These are phyloP conservation scores for Lachnellula suecica DNA, from an alignment of 2,329 filamentous ascomycete genomes.

Conservation along the genomic window DNA sequence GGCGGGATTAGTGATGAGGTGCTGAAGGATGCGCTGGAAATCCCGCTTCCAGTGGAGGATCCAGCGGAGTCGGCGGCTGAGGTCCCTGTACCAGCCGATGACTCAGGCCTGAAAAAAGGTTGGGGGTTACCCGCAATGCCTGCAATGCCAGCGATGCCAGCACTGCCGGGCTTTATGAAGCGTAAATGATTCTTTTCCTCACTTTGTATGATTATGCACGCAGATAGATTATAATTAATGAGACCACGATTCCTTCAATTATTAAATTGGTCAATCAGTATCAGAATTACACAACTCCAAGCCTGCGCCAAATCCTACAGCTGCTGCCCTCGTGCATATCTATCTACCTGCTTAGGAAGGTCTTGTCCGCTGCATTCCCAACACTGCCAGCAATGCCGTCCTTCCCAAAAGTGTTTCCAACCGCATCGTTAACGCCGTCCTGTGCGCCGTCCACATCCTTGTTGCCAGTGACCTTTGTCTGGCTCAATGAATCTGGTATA, in stretches of 20 bases:
- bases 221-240: neutral
- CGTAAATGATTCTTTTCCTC: neutral
- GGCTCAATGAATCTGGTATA: slow-evolving; percentile 22
- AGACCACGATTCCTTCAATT: neutral
- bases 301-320: neutral
- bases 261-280: too few species aligned
- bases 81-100: slow-evolving; percentile 8
- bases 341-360: slow-evolving; percentile 17
- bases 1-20: slow-evolving; percentile 21
- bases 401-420: slow-evolving; percentile 21
- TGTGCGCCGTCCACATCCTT: slow-evolving; percentile 29
- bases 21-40: slow-evolving; percentile 17
- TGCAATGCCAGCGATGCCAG: slow-evolving; percentile 3
- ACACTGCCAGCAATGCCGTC: slow-evolving; percentile 17
- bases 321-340: neutral
- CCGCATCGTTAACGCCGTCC: slow-evolving; percentile 17
- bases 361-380: slow-evolving; percentile 25
- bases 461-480: slow-evolving; percentile 26
- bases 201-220: neutral
- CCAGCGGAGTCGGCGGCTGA: slow-evolving; percentile 10
- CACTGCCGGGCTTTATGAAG: neutral
- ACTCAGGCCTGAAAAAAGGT: neutral
- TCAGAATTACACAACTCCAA: neutral
- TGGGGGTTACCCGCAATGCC: neutral
- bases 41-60: slow-evolving; percentile 23